Conservation (phyloP, 805 yeast genomes). For the Spathaspora girioi region DNA sequence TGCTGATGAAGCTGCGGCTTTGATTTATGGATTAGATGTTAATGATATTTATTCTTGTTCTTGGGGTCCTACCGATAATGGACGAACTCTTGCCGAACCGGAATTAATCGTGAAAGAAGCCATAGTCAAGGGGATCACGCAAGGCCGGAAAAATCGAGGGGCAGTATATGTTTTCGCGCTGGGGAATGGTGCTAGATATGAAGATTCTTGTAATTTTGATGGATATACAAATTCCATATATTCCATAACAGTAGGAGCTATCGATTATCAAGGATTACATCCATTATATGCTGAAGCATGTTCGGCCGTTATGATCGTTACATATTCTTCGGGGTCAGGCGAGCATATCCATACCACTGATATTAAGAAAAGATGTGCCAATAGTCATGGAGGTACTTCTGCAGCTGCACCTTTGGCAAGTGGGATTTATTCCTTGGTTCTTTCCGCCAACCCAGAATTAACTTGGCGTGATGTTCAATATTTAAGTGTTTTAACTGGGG, state of each 20-base stretch:
- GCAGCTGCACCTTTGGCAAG: constrained; percentile 99
- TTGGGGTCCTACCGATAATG: constrained; percentile 98
- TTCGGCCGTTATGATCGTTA: constrained; percentile 90
- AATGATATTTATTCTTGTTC: constrained; percentile 96
- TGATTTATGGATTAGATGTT: constrained; percentile 72
- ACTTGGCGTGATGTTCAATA: constrained; percentile 97
- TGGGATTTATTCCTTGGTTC: constrained; percentile 82
- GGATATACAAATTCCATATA: constrained; percentile 96
- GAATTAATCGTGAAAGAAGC: constrained; percentile 75
- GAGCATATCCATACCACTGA: constrained; percentile 90
- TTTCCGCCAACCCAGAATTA: constrained; percentile 78
- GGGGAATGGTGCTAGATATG: constrained; percentile 83
- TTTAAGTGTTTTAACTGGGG: constrained; percentile 67
- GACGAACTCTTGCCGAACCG: constrained; percentile 82
- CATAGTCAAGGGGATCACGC: constrained; percentile 74
- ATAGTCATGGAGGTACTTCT: constrained; percentile 90
- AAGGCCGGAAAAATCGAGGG: constrained; percentile 81
- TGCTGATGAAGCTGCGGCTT: constrained; percentile 88
- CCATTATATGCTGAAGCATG: constrained; percentile 92
- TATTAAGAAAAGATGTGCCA: constrained; percentile 63
- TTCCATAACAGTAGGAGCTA: constrained; percentile 91
- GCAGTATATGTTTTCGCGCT: constrained; percentile 91
- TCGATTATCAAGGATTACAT: constrained; percentile 81
- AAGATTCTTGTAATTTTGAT: constrained; percentile 93
- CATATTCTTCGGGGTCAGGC: constrained; percentile 88